Conservation (phyloP, 2,329 filamentous ascomycete genomes). For the Cladosporium sp. region DNA sequence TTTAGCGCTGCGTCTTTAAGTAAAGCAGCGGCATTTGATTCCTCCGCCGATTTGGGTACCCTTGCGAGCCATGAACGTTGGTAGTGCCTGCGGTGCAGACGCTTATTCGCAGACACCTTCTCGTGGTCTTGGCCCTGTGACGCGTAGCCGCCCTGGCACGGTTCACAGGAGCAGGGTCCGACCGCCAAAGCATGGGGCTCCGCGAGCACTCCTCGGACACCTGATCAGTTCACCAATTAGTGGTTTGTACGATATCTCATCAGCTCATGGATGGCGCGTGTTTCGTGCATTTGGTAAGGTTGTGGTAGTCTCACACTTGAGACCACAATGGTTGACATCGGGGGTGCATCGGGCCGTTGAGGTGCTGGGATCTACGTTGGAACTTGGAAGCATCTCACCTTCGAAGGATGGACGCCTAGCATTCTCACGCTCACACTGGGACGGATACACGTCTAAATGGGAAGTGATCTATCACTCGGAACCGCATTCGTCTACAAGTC, state of each 20-base stretch:
- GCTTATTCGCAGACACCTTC: background rate
- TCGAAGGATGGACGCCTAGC: background rate
- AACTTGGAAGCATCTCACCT: background rate
- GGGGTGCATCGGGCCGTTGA: background rate
- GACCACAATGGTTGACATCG: background rate
- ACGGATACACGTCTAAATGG: background rate
- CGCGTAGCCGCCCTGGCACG: conserved; percentile 2
- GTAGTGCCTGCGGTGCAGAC: background rate
- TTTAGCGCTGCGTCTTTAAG: background rate
- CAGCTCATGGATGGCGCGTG: background rate
- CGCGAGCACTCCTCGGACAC: background rate
- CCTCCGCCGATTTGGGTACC: conserved; percentile 1
- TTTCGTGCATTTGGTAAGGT: background rate
- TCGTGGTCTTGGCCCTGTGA: conserved; percentile 2
- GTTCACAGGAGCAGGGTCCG: background rate
- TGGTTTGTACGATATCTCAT: background rate
- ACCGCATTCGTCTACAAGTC: background rate
- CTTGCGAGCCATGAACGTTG: background rate
- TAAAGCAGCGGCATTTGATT: conserved; percentile 2
- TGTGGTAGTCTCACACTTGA: background rate
- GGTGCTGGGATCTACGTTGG: background rate
- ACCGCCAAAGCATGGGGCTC: background rate
- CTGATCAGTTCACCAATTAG: background rate
- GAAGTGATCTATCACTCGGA: background rate
- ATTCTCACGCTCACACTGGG: background rate